Percentiles rank a stretch among this genome's conserved stretches.
Evolutionary conservation across 306 rosid species (phyloP).

Genomic region (Glycyrrhiza uralensis): DNA sequence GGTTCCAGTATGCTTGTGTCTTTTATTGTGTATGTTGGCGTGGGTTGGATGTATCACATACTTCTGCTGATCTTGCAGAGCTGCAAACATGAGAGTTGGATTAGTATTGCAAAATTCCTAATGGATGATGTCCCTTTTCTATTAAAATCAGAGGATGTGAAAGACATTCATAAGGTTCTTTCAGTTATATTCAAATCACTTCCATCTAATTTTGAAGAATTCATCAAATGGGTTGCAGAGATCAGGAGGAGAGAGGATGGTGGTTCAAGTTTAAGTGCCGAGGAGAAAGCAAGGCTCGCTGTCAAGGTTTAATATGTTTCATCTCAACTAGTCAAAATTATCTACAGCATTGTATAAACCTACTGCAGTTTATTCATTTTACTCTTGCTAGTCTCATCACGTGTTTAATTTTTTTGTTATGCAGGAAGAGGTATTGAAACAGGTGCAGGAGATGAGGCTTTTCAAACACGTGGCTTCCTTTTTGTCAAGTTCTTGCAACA

Average conservation of each 20-base stretch:
- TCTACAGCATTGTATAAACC: background rate
- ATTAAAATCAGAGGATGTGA: slow-evolving; percentile 59
- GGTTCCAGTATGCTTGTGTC: background rate
- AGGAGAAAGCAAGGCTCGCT: slow-evolving; percentile 81
- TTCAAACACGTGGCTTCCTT: slow-evolving; percentile 63
- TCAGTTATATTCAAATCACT: slow-evolving; percentile 57
- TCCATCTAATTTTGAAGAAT: slow-evolving; percentile 79
- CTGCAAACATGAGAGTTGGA: slow-evolving; percentile 97
- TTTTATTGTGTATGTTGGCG: slow-evolving; percentile 14
- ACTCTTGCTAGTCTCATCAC: background rate
- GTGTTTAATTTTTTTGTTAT: slow-evolving; percentile 9
- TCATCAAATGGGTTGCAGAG: slow-evolving; percentile 94
- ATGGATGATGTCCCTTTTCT: slow-evolving; percentile 78
- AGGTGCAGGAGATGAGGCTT: slow-evolving; percentile 75
- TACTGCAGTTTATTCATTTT: slow-evolving; percentile 3
- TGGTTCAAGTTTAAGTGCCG: slow-evolving; percentile 59
- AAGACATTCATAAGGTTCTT: slow-evolving; percentile 56
- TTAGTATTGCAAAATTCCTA: slow-evolving; percentile 66
- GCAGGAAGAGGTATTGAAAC: slow-evolving; percentile 80
- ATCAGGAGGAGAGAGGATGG: slow-evolving; percentile 83
- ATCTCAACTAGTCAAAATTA: slow-evolving; percentile 15
- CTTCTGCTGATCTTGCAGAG: slow-evolving; percentile 61
- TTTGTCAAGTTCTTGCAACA: slow-evolving; percentile 47
- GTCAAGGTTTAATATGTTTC: slow-evolving; percentile 58
- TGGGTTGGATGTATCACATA: slow-evolving; percentile 4